Percentiles rank a stretch among this genome's conserved stretches.
Evolutionary conservation across 306 rosid species (phyloP).

Genomic region (Lupinus albus): DNA sequence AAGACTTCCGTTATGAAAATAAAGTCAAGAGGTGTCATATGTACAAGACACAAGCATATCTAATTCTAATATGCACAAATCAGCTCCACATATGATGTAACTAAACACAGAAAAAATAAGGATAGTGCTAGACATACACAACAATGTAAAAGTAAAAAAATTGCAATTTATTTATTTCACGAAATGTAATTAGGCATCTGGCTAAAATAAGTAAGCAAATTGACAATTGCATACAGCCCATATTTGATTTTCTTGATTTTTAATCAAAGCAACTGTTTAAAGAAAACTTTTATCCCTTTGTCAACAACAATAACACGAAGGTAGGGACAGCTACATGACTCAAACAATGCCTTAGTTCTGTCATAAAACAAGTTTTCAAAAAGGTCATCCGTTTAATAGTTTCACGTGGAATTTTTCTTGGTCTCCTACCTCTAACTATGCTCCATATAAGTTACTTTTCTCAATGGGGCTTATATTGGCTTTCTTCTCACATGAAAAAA

Average conservation of each 20-base stretch:
- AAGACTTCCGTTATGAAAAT: slow-evolving; percentile 1
- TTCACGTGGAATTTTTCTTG: not conserved
- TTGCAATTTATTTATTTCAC: slow-evolving; percentile 7
- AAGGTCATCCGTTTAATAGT: not conserved
- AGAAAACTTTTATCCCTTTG: not conserved
- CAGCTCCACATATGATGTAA: slow-evolving; percentile 6
- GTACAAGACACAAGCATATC: slow-evolving; percentile 31
- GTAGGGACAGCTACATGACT: not conserved
- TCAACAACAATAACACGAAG: not conserved
- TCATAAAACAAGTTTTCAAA: not conserved
- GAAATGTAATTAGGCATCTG: slow-evolving; percentile 15
- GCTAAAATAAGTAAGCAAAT: slow-evolving; percentile 4
- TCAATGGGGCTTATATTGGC: not conserved
- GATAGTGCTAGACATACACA: slow-evolving; percentile 9
- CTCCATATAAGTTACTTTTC: not conserved
- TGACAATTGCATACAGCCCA: not conserved
- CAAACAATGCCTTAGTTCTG: not conserved
- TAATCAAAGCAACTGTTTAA: slow-evolving; percentile 21
- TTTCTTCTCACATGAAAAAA: not conserved
- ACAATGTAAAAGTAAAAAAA: not conserved
- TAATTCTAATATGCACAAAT: not conserved
- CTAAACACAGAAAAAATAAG: slow-evolving; percentile 6
- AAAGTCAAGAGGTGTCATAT: slow-evolving; percentile 13
- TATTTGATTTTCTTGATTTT: slow-evolving; percentile 7
- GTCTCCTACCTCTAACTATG: not conserved